Percentiles rank a stretch among this genome's conserved stretches.
phyloP scores from a whole-genome alignment of 2,329 filamentous ascomycete species.

The Delphinella strobiligena region DNA sequence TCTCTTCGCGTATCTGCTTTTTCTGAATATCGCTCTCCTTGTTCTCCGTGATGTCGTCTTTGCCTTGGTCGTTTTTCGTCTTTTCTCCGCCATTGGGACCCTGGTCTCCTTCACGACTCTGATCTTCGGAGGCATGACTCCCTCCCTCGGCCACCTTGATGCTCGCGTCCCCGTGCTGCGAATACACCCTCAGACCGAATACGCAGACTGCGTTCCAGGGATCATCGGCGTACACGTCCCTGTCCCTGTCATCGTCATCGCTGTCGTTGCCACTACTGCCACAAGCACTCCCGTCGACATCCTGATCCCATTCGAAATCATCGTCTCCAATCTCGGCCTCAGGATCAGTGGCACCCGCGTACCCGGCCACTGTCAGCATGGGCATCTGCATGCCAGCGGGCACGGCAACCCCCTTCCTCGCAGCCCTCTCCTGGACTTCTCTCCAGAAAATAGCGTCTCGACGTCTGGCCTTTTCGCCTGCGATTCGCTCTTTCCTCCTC shows the following conservation, averaged over 20 bases:
- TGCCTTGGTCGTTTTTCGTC: not conserved
- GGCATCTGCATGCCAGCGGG: not conserved
- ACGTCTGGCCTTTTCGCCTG: conserved; percentile 14
- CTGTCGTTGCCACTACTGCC: conserved; percentile 5
- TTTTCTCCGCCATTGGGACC: too few relatives aligned
- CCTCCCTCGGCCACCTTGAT: conserved; percentile 31
- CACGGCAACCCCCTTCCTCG: not conserved
- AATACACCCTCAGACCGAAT: conserved; percentile 46
- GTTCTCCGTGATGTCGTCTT: too few relatives aligned
- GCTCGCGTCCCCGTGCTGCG: conserved; percentile 35
- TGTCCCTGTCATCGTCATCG: conserved; percentile 14
- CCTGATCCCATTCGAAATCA: conserved; percentile 21
- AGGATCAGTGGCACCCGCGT: not conserved
- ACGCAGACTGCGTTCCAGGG: conserved; percentile 51
- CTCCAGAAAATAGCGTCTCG: conserved; percentile 1
- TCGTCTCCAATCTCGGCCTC: conserved; percentile 14
- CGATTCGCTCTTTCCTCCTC: conserved; percentile 10
- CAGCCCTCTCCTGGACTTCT: not conserved
- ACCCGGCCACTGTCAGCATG: not conserved
- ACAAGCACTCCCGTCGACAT: conserved; percentile 11
- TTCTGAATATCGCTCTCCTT: too few relatives aligned
- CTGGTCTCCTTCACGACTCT: not conserved
- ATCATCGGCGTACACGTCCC: conserved; percentile 34
- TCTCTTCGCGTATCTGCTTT: too few relatives aligned
- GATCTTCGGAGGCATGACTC: not conserved